Conservation (phyloP, 176 grass and related monocot genomes). For the Saccharum officinarum region DNA sequence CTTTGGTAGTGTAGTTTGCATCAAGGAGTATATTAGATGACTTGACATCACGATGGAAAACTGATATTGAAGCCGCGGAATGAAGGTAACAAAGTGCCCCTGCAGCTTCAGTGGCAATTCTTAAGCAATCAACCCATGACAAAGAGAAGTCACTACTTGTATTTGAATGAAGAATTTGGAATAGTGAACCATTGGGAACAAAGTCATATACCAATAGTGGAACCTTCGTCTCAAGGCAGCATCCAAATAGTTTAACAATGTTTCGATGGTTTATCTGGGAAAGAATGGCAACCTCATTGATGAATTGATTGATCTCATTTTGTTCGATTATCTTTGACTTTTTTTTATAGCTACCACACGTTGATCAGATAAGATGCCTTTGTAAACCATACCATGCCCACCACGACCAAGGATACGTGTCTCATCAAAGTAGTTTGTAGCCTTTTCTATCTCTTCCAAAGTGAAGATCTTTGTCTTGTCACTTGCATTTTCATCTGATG, state of each 20-base stretch:
- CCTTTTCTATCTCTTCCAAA: constrained; percentile 16
- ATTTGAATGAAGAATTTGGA: not conserved
- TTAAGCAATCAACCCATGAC: constrained; percentile 28
- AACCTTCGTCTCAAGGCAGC: constrained; percentile 12
- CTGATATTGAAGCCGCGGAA: constrained; percentile 10
- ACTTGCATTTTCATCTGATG: constrained; percentile 7
- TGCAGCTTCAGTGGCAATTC: constrained; percentile 23
- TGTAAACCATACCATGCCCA: constrained; percentile 13
- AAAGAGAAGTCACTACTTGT: not conserved
- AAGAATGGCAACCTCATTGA: not conserved
- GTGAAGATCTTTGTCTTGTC: not conserved
- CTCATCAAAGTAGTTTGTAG: constrained; percentile 7
- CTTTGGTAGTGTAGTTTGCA: constrained; percentile 23
- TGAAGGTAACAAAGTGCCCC: constrained; percentile 33
- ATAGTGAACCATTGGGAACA: constrained; percentile 33
- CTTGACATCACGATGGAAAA: constrained; percentile 49
- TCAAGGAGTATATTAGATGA: constrained; percentile 31
- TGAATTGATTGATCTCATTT: not conserved
- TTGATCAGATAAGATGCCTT: constrained; percentile 17
- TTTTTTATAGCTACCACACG: constrained; percentile 16
- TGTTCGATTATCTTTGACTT: not conserved
- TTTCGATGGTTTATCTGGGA: constrained; percentile 10
- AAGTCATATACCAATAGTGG: constrained; percentile 16
- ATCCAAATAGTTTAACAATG: constrained; percentile 1
- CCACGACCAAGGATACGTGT: constrained; percentile 10